Evolutionary conservation across 1,139 yeast species (phyloP).

Genomic region (Blastobotrys arbuscula): DNA sequence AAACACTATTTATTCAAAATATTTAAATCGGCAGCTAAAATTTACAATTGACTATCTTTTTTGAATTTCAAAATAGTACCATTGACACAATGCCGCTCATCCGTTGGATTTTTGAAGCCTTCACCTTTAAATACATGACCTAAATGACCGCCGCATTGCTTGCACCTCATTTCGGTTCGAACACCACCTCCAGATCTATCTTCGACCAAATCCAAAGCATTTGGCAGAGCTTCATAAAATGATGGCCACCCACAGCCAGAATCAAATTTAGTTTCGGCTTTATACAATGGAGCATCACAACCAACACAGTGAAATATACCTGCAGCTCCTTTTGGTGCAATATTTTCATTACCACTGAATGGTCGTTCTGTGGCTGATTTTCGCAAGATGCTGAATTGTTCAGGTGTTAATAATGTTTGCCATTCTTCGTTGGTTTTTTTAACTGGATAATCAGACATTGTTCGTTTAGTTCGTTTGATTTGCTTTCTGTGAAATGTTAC

Average conservation of each 20-base stretch:
- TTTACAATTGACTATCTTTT: not conserved
- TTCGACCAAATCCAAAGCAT: constrained; percentile 54
- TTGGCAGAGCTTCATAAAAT: constrained; percentile 83
- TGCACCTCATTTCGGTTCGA: constrained; percentile 83
- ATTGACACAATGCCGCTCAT: constrained; percentile 92
- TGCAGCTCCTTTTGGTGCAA: constrained; percentile 17
- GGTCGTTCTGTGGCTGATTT: constrained; percentile 84
- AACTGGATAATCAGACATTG: constrained; percentile 6
- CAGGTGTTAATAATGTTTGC: constrained; percentile 71
- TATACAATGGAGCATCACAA: constrained; percentile 73
- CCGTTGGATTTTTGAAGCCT: constrained; percentile 84
- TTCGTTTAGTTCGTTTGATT: too few relatives aligned
- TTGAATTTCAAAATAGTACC: constrained; percentile 70
- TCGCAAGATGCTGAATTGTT: constrained; percentile 73
- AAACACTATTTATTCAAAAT: too few relatives aligned
- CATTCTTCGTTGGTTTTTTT: constrained; percentile 61
- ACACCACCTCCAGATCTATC: constrained; percentile 70
- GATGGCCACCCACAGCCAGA: constrained; percentile 99
- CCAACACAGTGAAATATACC: constrained; percentile 85
- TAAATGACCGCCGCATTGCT: constrained; percentile 86
- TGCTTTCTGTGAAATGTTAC: too few relatives aligned
- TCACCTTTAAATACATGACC: constrained; percentile 97
- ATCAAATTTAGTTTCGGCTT: constrained; percentile 73
- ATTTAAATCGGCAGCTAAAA: too few relatives aligned
- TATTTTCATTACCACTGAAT: constrained; percentile 51